Base-by-base conservation (phyloP, 805 yeast genomes). In the Yamadazyma paraphyllophila region DNA sequence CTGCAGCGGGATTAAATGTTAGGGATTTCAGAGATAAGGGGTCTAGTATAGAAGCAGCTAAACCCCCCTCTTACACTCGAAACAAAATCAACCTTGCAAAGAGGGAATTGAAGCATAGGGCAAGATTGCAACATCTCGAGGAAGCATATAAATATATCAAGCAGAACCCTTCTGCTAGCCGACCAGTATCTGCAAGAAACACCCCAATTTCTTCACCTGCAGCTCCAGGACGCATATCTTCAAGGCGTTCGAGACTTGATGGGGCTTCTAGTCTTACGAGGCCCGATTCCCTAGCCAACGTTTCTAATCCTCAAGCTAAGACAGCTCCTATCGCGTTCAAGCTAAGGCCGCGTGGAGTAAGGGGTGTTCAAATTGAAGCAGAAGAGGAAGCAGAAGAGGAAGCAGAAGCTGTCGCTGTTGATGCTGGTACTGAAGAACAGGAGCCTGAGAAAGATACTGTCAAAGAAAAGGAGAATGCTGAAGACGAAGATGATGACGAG, bases 1-100 rank as follows among this genome's bases (percentile, higher is more conserved):
- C 78, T 13, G 82, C 96, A 0, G 96, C 89, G 1, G 67, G 70
- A 8, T 65, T 92, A 49, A 81, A 96, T 0, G 82, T 94, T 14
- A 74, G 77, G 37, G 84, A 81, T 36, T 92, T 94, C 59, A 75
- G 98, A 55, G 39, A 44, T 13, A 77, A 71, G 15, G 70, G 76
- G 1, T 63, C 33, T 8, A 38, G 49, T 51, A 63, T 75, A 36
- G 59, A 75, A 53, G 60, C 71, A 9, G 74, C 88, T 0, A 74
- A 82, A 41, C 99, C 99, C 1, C 99, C 99, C 0, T 82, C 97
- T 15, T 42, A 3, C 36, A 24, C 20, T n/a, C 35, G 31, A 16
- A 42, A 42, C 30, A 42, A 36, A 15, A 13, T 27, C 8, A 26
- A 27, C n/a, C 17, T 14, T 15, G 34, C 29, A 16, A 35, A 36